Conservation (phyloP, 768 basidiomycete genomes). For the Lactifluus pinguis region DNA sequence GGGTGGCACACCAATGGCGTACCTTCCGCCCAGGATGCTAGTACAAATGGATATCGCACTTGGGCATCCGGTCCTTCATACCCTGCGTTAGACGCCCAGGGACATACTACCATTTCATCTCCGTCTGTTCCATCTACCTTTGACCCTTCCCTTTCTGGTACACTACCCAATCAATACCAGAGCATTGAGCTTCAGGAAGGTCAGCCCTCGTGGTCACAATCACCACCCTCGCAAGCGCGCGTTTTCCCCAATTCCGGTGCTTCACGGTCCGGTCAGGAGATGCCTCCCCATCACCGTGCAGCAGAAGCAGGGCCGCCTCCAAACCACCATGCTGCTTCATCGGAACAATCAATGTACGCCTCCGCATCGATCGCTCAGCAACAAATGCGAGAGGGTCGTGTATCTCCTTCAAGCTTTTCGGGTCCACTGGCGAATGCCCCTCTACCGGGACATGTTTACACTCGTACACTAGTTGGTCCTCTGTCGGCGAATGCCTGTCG, state of each 20-base stretch:
- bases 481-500: slow-evolving; percentile 80
- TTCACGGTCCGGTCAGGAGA: slow-evolving; percentile 5
- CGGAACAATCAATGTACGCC: slow-evolving; percentile 21
- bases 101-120: slow-evolving; percentile 4
- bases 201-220: slow-evolving; percentile 15
- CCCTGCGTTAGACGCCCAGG: slow-evolving; percentile 10
- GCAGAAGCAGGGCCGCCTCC: background rate
- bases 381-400: slow-evolving; percentile 19
- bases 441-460: slow-evolving; percentile 62
- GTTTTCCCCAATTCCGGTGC: slow-evolving; percentile 9
- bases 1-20: slow-evolving; percentile 9
- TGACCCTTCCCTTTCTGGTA: slow-evolving; percentile 11
- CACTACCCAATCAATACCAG: slow-evolving; percentile 12
- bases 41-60: slow-evolving; percentile 15
- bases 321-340: slow-evolving; percentile 11
- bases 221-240: slow-evolving; percentile 10
- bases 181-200: slow-evolving; percentile 14
- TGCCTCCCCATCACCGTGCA: background rate
- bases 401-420: slow-evolving; percentile 26
- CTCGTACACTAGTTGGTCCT: slow-evolving; percentile 84
- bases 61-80: slow-evolving; percentile 13
- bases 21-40: slow-evolving; percentile 5
- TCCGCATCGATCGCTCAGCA: slow-evolving; percentile 21
- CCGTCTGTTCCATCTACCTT: slow-evolving; percentile 8
- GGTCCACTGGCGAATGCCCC: slow-evolving; percentile 32